Evolutionary conservation across 352 stramenopile species (phyloP).

Genomic region (Phytopythium kandeliae): DNA sequence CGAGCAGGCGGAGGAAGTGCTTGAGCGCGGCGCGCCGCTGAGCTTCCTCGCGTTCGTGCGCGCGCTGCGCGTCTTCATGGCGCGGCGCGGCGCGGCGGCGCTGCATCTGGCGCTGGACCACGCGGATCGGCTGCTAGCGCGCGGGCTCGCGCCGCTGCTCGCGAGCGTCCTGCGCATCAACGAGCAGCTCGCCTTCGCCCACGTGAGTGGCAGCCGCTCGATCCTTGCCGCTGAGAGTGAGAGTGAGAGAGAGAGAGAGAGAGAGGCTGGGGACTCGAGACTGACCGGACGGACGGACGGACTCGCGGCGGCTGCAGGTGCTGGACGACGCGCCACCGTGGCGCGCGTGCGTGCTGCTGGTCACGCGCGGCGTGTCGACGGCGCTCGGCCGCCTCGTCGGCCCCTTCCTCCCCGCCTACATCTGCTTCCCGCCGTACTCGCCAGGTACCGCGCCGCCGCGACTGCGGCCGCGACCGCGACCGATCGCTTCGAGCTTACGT

Average conservation of each 20-base stretch:
- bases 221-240: too few relatives aligned
- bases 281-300: too few relatives aligned
- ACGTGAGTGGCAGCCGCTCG: slow-evolving; percentile 25
- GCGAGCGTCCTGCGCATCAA: slow-evolving; percentile 67
- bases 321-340: slow-evolving; percentile 38
- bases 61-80: slow-evolving; percentile 49
- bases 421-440: slow-evolving; percentile 59
- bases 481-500: too few relatives aligned
- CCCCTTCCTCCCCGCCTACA: slow-evolving; percentile 42
- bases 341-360: slow-evolving; percentile 52
- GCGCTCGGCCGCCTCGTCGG: slow-evolving; percentile 52
- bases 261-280: too few relatives aligned
- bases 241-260: too few relatives aligned
- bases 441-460: too few relatives aligned
- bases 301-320: slow-evolving; percentile 37
- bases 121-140: slow-evolving; percentile 56
- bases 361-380: slow-evolving; percentile 61
- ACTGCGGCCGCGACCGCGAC: too few relatives aligned
- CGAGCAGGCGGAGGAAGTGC: slow-evolving; percentile 11
- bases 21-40: slow-evolving; percentile 41
- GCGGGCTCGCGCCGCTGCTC: slow-evolving; percentile 44
- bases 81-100: slow-evolving; percentile 12
- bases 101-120: slow-evolving; percentile 67
- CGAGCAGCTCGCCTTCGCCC: slow-evolving; percentile 53
- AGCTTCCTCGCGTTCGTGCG: slow-evolving; percentile 74